A percentile compares a stretch with the other conserved stretches of the same genome.
Evolutionary conservation across 345 rosid species (phyloP).

Genomic region (Conringia planisiliqua): DNA sequence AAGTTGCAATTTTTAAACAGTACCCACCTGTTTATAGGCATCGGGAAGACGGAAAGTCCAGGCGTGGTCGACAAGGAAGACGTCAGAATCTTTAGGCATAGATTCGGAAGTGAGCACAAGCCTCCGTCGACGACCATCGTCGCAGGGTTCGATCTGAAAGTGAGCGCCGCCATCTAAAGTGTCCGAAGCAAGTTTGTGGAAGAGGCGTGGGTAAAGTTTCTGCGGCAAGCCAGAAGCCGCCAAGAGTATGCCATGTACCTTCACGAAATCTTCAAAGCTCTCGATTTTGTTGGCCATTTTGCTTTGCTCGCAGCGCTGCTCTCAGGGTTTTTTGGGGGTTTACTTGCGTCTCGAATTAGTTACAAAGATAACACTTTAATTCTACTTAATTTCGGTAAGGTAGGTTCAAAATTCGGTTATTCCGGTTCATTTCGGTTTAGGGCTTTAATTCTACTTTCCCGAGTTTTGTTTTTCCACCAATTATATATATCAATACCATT

Average conservation of each 20-base stretch:
- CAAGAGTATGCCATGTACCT: conserved; percentile 72
- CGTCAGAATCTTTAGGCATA: conserved; percentile 58
- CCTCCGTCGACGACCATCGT: conserved; percentile 61
- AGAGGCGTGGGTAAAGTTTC: conserved; percentile 62
- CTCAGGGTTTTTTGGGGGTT: not conserved
- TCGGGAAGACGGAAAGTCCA: conserved; percentile 93
- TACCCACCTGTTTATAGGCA: conserved; percentile 65
- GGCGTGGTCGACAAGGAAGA: conserved; percentile 88
- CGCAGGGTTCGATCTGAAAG: conserved; percentile 68
- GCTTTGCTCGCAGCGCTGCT: not conserved
- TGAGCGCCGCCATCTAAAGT: conserved; percentile 76
- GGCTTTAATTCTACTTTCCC: too few species aligned
- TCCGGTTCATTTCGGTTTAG: too few species aligned
- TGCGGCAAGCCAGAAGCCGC: conserved; percentile 81
- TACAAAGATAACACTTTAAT: not conserved
- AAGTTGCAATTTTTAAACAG: too few species aligned
- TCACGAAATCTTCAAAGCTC: conserved; percentile 69
- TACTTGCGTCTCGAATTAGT: not conserved
- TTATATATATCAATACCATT: too few species aligned
- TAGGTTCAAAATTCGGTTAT: too few species aligned
- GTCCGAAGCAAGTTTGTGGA: conserved; percentile 67
- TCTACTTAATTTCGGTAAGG: too few species aligned
- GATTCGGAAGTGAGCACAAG: conserved; percentile 61
- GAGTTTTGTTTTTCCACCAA: too few species aligned
- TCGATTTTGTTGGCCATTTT: conserved; percentile 37